A percentile compares a stretch with the other conserved stretches of the same genome.
phyloP scores from a whole-genome alignment of 2,329 filamentous ascomycete species.

The Zopfia rhizophila region DNA sequence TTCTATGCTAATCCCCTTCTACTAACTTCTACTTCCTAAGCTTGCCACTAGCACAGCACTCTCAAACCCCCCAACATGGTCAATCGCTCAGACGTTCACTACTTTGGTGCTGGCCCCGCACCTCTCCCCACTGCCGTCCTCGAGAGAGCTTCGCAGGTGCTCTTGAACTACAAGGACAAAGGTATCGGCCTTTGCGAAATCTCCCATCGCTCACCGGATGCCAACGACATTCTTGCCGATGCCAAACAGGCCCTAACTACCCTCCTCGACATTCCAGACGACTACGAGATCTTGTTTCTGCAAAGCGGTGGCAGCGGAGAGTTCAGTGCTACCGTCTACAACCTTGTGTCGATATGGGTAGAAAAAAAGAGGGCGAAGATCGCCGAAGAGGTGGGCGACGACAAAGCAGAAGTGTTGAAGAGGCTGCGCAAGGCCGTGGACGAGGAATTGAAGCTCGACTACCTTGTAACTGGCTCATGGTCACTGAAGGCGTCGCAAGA shows the following conservation, averaged over 20 bases:
- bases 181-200: conserved; percentile 91
- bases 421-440: conserved; percentile 73
- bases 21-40: conserved; percentile 12
- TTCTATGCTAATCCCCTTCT: conserved; percentile 8
- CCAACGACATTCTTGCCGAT: conserved; percentile 80
- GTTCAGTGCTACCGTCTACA: conserved; percentile 86
- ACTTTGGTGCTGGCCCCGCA: conserved; percentile 94
- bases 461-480: conserved; percentile 91
- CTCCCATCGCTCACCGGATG: conserved; percentile 84
- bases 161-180: conserved; percentile 82
- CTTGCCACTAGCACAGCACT: conserved; percentile 2
- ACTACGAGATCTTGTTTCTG: conserved; percentile 90
- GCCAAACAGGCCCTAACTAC: conserved; percentile 77
- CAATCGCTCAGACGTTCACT: conserved; percentile 77
- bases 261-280: conserved; percentile 83
- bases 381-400: conserved; percentile 63
- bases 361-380: conserved; percentile 71
- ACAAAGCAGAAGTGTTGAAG: conserved; percentile 67
- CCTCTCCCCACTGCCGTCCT: conserved; percentile 83
- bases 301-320: conserved; percentile 86
- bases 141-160: conserved; percentile 77
- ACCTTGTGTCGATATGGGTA: conserved; percentile 86
- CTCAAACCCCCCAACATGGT: conserved; percentile 65
- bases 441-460: conserved; percentile 82
- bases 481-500: conserved; percentile 90